Percentiles rank a stretch among this genome's conserved stretches.
Evolutionary conservation across 441 rosid genomes (phyloP).

Genomic region (Aleurites moluccanus): DNA sequence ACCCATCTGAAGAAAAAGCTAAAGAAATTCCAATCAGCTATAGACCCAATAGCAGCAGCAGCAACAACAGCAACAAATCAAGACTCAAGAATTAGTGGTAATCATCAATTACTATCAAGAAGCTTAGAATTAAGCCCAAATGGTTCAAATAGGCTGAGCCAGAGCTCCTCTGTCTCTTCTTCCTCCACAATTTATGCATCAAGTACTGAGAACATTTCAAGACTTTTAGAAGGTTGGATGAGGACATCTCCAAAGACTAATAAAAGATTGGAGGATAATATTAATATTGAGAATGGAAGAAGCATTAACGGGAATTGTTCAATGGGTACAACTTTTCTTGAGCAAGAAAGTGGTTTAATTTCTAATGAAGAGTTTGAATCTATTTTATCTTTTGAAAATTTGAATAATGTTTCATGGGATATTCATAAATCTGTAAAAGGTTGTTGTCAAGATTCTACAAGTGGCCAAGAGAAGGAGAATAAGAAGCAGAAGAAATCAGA

Average conservation of each 20-base stretch:
- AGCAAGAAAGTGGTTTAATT: slow-evolving; percentile 31
- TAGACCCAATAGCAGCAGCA: slow-evolving; percentile 26
- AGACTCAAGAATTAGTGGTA: slow-evolving; percentile 17
- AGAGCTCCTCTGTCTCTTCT: background rate
- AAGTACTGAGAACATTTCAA: slow-evolving; percentile 88
- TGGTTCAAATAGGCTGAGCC: background rate
- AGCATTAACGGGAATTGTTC: background rate
- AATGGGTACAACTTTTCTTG: slow-evolving; percentile 14
- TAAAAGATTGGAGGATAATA: slow-evolving; percentile 7
- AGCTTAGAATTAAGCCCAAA: no score
- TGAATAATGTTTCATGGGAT: slow-evolving; percentile 37
- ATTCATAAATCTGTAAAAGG: slow-evolving; percentile 20
- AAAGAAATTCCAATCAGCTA: slow-evolving; percentile 54
- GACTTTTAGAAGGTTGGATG: slow-evolving; percentile 96
- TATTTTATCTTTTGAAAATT: no score
- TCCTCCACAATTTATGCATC: slow-evolving; percentile 63
- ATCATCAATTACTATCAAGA: no score
- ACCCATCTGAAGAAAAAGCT: slow-evolving; percentile 66
- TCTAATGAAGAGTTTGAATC: no score
- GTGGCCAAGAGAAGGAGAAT: slow-evolving; percentile 35
- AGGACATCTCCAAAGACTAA: slow-evolving; percentile 62
- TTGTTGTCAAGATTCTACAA: slow-evolving; percentile 23
- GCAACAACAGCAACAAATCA: slow-evolving; percentile 28
- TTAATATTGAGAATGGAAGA: slow-evolving; percentile 3
- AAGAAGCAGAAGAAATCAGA: slow-evolving; percentile 36